phyloP scores from a whole-genome alignment of 2,329 filamentous ascomycete species.

The Aspergillus ochraceus region DNA sequence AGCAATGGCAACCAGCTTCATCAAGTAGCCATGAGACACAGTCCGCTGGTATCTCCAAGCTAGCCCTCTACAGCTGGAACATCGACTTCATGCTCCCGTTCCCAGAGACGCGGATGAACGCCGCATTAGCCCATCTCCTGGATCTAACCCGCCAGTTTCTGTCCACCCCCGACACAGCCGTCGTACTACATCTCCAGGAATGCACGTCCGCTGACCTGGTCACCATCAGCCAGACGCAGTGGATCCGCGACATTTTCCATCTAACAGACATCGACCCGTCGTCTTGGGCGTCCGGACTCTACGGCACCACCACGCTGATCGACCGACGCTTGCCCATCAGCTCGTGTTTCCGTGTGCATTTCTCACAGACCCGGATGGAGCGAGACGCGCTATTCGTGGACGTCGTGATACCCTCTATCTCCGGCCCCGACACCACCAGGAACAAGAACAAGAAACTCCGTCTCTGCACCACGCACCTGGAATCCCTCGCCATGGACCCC shows the following conservation, averaged over 20 bases:
- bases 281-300: constrained; percentile 4
- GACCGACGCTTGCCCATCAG: neutral
- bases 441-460: neutral
- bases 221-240: neutral
- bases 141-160: neutral
- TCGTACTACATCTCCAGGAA: constrained; percentile 9
- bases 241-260: constrained; percentile 6
- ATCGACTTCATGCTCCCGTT: constrained; percentile 13
- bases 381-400: constrained; percentile 12
- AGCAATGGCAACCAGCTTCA: neutral
- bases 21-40: neutral
- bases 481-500: constrained; percentile 7
- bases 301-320: constrained; percentile 7
- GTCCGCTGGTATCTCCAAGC: neutral
- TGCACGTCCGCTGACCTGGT: constrained; percentile 4
- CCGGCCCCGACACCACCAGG: too few species aligned
- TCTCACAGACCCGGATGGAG: constrained; percentile 9
- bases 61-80: constrained; percentile 6
- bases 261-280: constrained; percentile 6
- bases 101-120: constrained; percentile 4
- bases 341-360: constrained; percentile 7
- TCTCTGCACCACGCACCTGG: constrained; percentile 11
- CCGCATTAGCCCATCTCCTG: constrained; percentile 3
- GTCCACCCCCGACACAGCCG: neutral
- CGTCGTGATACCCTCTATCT: neutral